Percentiles rank a stretch among this genome's conserved stretches.
Conservation (phyloP, 345 rosid genomes). For the Zanthoxylum bungeanum region DNA sequence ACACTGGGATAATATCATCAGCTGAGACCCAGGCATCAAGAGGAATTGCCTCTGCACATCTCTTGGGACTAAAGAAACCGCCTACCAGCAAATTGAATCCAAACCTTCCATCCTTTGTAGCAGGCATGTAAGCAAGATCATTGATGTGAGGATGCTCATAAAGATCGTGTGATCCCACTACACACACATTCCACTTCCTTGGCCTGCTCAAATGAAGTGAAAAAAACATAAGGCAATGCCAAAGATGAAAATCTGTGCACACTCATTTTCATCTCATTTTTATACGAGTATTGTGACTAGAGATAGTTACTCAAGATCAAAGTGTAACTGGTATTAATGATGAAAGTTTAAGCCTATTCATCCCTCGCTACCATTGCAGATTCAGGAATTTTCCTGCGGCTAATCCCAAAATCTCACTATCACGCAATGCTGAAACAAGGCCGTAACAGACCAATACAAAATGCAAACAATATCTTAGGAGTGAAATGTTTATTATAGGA, state of each 20-base stretch:
- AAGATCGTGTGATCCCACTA: slow-evolving; percentile 91
- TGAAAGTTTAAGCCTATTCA: background rate
- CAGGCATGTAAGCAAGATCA: slow-evolving; percentile 97
- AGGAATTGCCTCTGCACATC: slow-evolving; percentile 90
- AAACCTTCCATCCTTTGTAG: slow-evolving; percentile 64
- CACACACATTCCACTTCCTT: slow-evolving; percentile 95
- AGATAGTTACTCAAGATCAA: background rate
- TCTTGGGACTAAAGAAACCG: slow-evolving; percentile 87
- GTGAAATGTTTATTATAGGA: background rate
- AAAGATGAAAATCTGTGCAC: background rate
- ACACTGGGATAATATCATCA: slow-evolving; percentile 64
- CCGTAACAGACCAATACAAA: background rate
- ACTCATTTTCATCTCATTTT: background rate
- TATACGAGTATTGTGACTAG: no score
- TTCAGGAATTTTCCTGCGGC: no score
- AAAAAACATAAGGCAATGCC: background rate
- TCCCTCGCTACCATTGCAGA: no score
- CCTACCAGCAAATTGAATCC: slow-evolving; percentile 94
- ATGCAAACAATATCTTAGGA: background rate
- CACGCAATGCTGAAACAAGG: no score
- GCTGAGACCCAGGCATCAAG: slow-evolving; percentile 94
- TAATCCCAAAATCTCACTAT: no score
- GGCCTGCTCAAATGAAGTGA: slow-evolving; percentile 56
- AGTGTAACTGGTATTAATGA: background rate
- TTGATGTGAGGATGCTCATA: slow-evolving; percentile 98